Evolutionary conservation across 164 flowering plant genomes (phyloP), one percentile per base, ranked within the genome.

Genomic region (Nelumbo lutea): DNA sequence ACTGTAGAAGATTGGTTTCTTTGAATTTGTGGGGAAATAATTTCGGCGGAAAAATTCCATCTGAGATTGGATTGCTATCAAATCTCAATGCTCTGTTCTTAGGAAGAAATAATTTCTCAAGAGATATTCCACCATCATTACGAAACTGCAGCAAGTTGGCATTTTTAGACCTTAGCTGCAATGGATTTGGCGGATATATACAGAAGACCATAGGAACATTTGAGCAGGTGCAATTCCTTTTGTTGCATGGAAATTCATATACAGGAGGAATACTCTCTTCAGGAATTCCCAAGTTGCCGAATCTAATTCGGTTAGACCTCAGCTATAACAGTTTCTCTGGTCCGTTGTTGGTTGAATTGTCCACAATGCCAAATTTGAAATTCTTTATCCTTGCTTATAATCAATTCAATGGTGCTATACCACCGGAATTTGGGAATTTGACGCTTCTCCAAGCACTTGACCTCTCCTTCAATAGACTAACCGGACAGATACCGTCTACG

Each of bases 321-420:
- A 93, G 97, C 77, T 81, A 27, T 83, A 93, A 93, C 77, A 79
- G 79, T 39, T 87, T 93, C 68, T 61, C 90, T 0, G 94, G 95
- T 46, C 75, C 78, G 3, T 76, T 94, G 51, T 96, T 96, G 0
- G 71, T 83, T 42, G 89, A 83, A 64, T 11, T 91, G 61, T 83
- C 96, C 8, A 64, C 73, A 61, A 85, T 87, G 87, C 50, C 40
- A 40, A 79, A 68, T 55, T 77, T 93, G 76, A 80, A 76, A 70
- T 83, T 69, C 78, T 71, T 93, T 79, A 71, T 86, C 66, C 86
- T 93, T 42, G 86, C 96, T 0, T 63, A 74, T 58, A 91, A 91
- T 61, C 65, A 78, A 1, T 94, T 94, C 65, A 68, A 55, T 13
- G 97, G 95, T 5, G 66, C 61, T 3, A 90, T 94, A 9, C 98